Base-by-base conservation (phyloP, 2,329 filamentous ascomycete species). In the Escovopsis sp. region DNA sequence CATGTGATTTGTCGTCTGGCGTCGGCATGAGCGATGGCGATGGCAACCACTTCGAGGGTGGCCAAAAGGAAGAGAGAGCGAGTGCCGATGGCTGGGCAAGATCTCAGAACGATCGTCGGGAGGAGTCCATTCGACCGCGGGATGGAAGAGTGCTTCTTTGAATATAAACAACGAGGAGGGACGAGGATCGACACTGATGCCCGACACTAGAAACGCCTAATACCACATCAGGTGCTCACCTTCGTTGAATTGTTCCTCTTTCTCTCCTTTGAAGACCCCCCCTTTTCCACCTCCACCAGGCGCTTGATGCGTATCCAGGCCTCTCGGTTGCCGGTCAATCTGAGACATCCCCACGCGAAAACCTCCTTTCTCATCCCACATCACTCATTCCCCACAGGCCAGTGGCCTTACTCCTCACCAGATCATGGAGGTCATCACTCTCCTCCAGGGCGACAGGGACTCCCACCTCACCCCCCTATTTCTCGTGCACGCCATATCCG, bases 401-500 rank as follows among this genome's bases (percentile, higher is more conserved):
- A 17, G 14, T 14, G 15, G 10, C 11, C n/a, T 9, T 17, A 12
- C 27, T 33, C 26, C 29, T 25, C 31, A n/a, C n/a, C n/a, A n/a
- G 33, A 35, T 27, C 25, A 47, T 47, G 45, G 44, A 47, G 16
- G 39, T 43, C 37, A 35, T 47, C 23, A 45, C 43, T 15, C 43
- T 42, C 25, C 35, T 47, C 15, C 45, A 47, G 33, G 43, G 45
- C 35, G 35, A 42, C 35, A 41, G 41, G 31, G 31, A 37, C 16
- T 47, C 44, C 4, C 16, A 25, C 14, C 41, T 43, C 23, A 46
- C 42, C 4, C 45, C 45, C 10, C 33, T 47, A 15, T 45, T 47
- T 35, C 34, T 47, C 27, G 35, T 47, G 18, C 45, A 47, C 25
- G 43, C 45, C 25, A 43, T 47, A 19, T 46, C 45, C 23, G 45